Percentiles rank a stretch among this genome's conserved stretches.
phyloP scores from a whole-genome alignment of 192 early-diverging fungal genomes.

The Obelidium mucronatum region DNA sequence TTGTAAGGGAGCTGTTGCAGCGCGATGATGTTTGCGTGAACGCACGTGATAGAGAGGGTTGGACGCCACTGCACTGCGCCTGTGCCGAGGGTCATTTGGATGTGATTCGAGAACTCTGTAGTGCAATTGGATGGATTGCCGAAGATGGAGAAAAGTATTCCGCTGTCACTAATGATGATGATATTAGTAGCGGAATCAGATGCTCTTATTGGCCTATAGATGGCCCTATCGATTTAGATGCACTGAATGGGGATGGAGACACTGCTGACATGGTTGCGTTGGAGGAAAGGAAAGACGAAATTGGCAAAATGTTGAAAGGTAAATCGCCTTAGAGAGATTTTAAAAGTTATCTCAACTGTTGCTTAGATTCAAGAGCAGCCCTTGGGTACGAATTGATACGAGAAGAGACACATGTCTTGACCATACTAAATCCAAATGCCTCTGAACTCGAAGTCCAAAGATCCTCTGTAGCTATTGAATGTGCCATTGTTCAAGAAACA shows the following conservation, averaged over 20 bases:
- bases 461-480: no score
- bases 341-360: background rate
- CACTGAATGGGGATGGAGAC: constrained; percentile 54
- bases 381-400: background rate
- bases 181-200: no score
- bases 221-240: constrained; percentile 54
- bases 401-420: no score
- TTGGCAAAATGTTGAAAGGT: constrained; percentile 40
- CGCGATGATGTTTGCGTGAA: constrained; percentile 44
- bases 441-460: no score
- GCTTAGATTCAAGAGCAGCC: background rate
- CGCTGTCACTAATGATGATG: background rate
- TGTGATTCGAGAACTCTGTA: constrained; percentile 55
- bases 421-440: no score
- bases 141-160: constrained; percentile 1
- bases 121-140: constrained; percentile 38
- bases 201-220: constrained; percentile 45
- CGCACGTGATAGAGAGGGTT: constrained; percentile 59
- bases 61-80: constrained; percentile 76
- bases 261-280: constrained; percentile 48
- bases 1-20: constrained; percentile 44
- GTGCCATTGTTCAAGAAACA: no score
- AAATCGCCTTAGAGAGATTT: background rate
- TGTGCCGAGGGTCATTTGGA: constrained; percentile 68
- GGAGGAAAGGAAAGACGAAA: constrained; percentile 43